Evolutionary conservation across 2,329 filamentous ascomycete species (phyloP), one percentile per base, ranked within the genome.

Genomic region (Epichloe brachyelytri): DNA sequence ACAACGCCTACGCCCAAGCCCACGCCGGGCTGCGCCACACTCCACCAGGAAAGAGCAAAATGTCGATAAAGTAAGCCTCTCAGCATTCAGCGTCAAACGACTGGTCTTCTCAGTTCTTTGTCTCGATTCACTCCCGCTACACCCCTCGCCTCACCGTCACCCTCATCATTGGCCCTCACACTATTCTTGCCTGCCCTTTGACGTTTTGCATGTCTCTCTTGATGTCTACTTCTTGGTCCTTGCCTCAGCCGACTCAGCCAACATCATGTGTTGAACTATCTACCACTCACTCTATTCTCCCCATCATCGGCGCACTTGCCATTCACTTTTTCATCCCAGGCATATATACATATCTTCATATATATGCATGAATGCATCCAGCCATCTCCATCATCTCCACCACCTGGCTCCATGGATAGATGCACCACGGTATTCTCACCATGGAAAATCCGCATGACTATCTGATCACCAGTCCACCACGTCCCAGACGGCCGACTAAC

Each of bases 1-100:
- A 43, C 19, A 17, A 48, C 19, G 36, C 46, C 46, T 22, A 41
- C 22, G 20, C 37, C 38, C 43, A 34, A n/a, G 12, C 14, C 43
- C 43, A n/a, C 14, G 22, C 43, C 43, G 14, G 37, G n/a, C 12
- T 41, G 37, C 37, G 46, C 46, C 46, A 36, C 46, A 48, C 46
- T 33, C 46, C 46, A 19, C 40, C 40, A 43, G 17, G 19, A 43
- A 5, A 17, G 14, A 17, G 3, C 10, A 26, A 43, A 40, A 76
- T 76, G 73, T 76, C 73, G 64, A 75, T 76, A 73, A 76, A 76
- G 73, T 76, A 70, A 71, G 71, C 70, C 62, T 63, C 52, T 57
- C 51, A 49, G 47, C 12, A 36, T 19, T 49, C n/a, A 39, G 37
- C 49, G 12, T 48, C 20, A n/a, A 41, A 51, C 50, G 49, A 46